Base-by-base conservation (phyloP, 208 protist species). In the Wallacemonas sp. region DNA sequence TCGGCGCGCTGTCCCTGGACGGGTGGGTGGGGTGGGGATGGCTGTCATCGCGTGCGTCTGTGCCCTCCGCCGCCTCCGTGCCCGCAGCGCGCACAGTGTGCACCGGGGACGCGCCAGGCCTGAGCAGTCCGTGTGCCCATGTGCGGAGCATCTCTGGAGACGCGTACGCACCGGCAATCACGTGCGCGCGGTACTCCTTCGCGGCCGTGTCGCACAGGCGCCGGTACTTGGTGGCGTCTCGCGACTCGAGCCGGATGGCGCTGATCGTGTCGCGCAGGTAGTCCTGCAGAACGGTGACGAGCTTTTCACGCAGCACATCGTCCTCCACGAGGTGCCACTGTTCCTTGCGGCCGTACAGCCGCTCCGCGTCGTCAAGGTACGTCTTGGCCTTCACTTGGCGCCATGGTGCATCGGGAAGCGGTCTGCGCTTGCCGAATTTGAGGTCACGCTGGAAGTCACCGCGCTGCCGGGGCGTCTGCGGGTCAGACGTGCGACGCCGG, bases 301-400 rank as follows among this genome's bases (percentile, higher is more conserved):
- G 76, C 61, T 90, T 91, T 59, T 92, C 87, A 1, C 85, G 74
- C 64, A 95, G 49, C 46, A 74, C 75, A 23, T 75, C 70, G 46
- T 94, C 84, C 42, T 82, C 64, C 3, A 88, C 75, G 8, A 55
- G 59, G 62, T 82, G 72, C 88, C 91, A 96, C 33, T 72, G 87
- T 33, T 96, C 87, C 55, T 93, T 96, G 18, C 91, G 72, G 16
- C 91, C 91, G 71, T 94, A 92, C 32, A 94, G 72, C 3, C 91
- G 83, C 73, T 96, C 91, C 4, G 91, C 91, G 62, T 96, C 91
- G 62, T 96, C 91, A 45, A 96, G 72, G 72, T 96, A 96, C 22
- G 86, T 93, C 59, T 79, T 74, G 32, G 68, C 65, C 61, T 88
- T 89, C 31, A 79, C 57, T 57, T 89, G 76, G 10, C 84, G 73